Evolutionary conservation across 805 yeast genomes (phyloP).

Genomic region (Clavispora santaluciae): DNA sequence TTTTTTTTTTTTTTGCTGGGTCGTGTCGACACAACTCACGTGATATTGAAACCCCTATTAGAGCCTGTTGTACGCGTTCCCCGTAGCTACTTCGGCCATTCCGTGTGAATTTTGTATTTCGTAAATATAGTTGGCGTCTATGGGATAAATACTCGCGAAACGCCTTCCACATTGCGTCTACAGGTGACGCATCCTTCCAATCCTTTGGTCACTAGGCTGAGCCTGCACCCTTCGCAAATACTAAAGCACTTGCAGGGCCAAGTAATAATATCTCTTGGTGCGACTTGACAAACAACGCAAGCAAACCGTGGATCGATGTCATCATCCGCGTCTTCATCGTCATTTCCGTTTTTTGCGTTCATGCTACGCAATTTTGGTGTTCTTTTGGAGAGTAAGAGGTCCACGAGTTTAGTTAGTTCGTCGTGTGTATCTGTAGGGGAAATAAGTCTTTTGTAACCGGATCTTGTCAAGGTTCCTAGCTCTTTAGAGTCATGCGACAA

Average conservation of each 20-base stretch:
- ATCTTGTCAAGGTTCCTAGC: conserved; percentile 29
- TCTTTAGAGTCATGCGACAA: conserved; percentile 14
- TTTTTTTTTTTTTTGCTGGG: neutral
- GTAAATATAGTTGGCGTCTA: neutral
- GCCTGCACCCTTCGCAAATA: conserved; percentile 78
- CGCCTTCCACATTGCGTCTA: conserved; percentile 66
- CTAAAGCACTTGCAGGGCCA: conserved; percentile 96
- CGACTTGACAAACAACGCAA: conserved; percentile 80
- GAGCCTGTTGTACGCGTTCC: neutral
- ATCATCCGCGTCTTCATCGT: conserved; percentile 11
- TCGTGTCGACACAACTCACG: neutral
- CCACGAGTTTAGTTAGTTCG: conserved; percentile 16
- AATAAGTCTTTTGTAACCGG: conserved; percentile 17
- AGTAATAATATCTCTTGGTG: conserved; percentile 68
- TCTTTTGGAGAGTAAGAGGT: conserved; percentile 17
- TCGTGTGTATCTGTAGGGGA: neutral
- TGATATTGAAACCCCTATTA: neutral
- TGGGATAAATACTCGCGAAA: conserved; percentile 41
- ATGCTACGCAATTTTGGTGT: neutral
- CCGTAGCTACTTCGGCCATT: no score
- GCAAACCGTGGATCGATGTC: conserved; percentile 31
- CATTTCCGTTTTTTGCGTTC: neutral
- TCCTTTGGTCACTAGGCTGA: conserved; percentile 65
- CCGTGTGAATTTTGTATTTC: no score
- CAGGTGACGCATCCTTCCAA: conserved; percentile 84